Conservation (phyloP, 306 rosid genomes). For the Rosa persica region DNA sequence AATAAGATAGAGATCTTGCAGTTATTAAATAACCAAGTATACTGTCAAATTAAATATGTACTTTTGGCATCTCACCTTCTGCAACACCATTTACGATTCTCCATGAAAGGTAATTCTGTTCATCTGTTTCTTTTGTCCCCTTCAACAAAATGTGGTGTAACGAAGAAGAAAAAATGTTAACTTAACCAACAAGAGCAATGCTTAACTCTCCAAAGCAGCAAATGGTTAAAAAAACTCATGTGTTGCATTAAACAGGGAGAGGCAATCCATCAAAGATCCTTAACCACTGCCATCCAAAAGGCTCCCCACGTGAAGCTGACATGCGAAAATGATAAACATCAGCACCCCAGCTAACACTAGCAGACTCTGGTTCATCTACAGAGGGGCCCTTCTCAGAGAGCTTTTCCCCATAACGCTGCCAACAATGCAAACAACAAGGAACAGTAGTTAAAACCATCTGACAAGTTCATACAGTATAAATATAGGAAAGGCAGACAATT, state of each 20-base stretch:
- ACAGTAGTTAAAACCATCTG: too few relatives aligned
- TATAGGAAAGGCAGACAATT: too few relatives aligned
- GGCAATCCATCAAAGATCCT: conserved; percentile 78
- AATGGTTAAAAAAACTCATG: conserved; percentile 52
- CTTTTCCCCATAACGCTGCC: too few relatives aligned
- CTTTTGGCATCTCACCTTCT: conserved; percentile 94
- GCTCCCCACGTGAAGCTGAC: too few relatives aligned
- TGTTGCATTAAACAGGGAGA: conserved; percentile 60
- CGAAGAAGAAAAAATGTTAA: conserved; percentile 4
- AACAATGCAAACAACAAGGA: too few relatives aligned
- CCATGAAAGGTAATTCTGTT: conserved; percentile 68
- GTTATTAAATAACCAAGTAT: not conserved
- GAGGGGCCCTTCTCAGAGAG: too few relatives aligned
- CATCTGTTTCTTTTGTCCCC: conserved; percentile 73
- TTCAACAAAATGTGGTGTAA: conserved; percentile 83
- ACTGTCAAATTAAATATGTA: conserved; percentile 16
- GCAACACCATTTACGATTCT: conserved; percentile 79
- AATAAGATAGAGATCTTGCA: not conserved
- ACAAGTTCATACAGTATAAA: too few relatives aligned
- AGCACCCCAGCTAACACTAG: too few relatives aligned
- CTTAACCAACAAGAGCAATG: not conserved
- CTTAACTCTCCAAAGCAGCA: conserved; percentile 27
- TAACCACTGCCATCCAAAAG: conserved; percentile 12
- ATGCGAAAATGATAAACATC: too few relatives aligned
- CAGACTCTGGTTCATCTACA: too few relatives aligned